Base-by-base conservation (phyloP, 2,329 filamentous ascomycete genomes). In the Dothistroma septosporum region DNA sequence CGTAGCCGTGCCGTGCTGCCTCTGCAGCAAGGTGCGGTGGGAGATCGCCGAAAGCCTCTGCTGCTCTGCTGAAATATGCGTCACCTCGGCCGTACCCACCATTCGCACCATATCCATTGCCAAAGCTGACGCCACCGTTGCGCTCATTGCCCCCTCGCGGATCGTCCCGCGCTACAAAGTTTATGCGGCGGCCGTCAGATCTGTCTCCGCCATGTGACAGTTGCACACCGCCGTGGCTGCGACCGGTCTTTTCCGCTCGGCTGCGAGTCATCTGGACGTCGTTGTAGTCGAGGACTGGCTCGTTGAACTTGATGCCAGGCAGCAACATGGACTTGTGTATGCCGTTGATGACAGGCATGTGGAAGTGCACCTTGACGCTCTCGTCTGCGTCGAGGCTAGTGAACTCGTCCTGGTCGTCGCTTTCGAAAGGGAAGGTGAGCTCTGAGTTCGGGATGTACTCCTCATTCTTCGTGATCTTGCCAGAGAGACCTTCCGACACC, bases 321-420 rank as follows among this genome's bases (percentile, higher is more conserved):
- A 99, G 82, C 14, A 99, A 83, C 89, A 96, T 95, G 6, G 92
- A 97, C 74, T 97, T 97, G 77, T 99, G 94, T 4, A 85, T 79
- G 68, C 90, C 84, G 10, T 80, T 81, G 19, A 85, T 85, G 46
- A 83, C 80, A 0, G 93, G 92, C 77, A 97, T 89, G 49, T 91
- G 86, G 73, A 95, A 99, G 70, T 90, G 80, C 11, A 97, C 92
- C 88, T 85, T 92, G 66, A 97, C 85, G 32, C 91, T 94, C 61
- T 88, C 86, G 76, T 99, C 91, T 67, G 92, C 89, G 58, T 96
- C 91, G 10, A 97, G 77, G 68, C 87, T 82, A 1, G 68, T 68
- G 63, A 69, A 74, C 2, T 90, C 89, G 81, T 94, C 87, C 3
- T 82, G 83, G 37, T 79, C 74, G 14, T 72, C 69, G 2, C 73